Conservation (phyloP, 2,329 filamentous ascomycete genomes). For the Colletotrichum truncatum region DNA sequence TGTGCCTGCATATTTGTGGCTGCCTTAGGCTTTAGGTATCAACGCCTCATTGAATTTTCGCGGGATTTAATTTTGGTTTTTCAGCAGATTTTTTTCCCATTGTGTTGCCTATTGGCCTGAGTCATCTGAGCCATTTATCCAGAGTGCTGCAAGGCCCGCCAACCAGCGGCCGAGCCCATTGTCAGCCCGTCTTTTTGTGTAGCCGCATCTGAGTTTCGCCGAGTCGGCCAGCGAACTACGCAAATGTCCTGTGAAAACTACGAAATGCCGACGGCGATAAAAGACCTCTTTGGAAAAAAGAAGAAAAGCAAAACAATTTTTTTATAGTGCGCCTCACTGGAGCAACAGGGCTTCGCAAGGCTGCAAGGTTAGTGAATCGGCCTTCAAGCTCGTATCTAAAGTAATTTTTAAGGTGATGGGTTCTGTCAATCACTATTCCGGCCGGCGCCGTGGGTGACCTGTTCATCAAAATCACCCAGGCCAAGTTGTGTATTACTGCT, state of each 20-base stretch:
- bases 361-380: not conserved
- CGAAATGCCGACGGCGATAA: too few species aligned
- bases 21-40: not conserved
- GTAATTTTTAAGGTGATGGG: constrained; percentile 20
- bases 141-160: not conserved
- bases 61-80: constrained; percentile 9
- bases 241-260: too few species aligned
- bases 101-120: not conserved
- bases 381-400: constrained; percentile 21
- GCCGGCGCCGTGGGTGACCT: not conserved
- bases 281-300: not conserved
- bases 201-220: not conserved
- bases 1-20: constrained; percentile 3
- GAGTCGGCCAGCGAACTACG: too few species aligned
- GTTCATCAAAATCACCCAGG: not conserved
- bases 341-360: not conserved
- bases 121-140: constrained; percentile 4
- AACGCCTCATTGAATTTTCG: not conserved
- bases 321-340: not conserved
- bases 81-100: not conserved
- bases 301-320: not conserved
- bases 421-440: constrained; percentile 20
- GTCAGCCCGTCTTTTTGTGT: not conserved
- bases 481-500: not conserved
- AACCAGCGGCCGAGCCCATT: not conserved